These are phyloP conservation scores for Abortiporus biennis DNA, from an alignment of 1,284 basidiomycete species.

Conservation along the genomic window DNA sequence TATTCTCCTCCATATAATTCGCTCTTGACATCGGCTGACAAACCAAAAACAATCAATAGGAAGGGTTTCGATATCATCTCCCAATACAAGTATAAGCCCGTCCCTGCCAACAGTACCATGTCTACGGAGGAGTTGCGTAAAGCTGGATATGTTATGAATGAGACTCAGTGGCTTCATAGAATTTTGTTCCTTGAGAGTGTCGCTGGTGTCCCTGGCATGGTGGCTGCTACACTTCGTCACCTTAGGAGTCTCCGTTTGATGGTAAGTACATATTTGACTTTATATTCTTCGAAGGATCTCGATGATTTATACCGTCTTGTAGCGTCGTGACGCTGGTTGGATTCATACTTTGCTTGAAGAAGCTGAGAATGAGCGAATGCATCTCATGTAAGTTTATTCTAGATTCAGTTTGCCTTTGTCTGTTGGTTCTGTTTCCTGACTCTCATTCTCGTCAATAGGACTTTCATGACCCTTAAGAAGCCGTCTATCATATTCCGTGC, in stretches of 20 bases:
- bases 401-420: not conserved
- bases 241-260: conserved; percentile 78
- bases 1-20: not conserved
- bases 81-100: conserved; percentile 71
- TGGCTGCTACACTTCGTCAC: conserved; percentile 83
- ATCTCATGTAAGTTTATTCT: conserved; percentile 57
- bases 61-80: conserved; percentile 72
- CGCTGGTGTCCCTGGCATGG: conserved; percentile 94
- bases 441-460: conserved; percentile 40
- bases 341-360: conserved; percentile 83
- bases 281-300: conserved; percentile 11
- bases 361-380: conserved; percentile 95
- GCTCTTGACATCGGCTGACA: not conserved
- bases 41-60: conserved; percentile 26
- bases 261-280: conserved; percentile 34
- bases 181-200: conserved; percentile 88
- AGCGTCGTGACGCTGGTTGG: conserved; percentile 89
- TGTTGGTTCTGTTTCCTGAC: too few relatives aligned
- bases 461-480: conserved; percentile 82
- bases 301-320: conserved; percentile 7
- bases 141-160: conserved; percentile 67
- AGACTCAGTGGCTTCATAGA: conserved; percentile 77
- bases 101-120: conserved; percentile 58
- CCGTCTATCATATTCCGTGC: conserved; percentile 77
- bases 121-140: conserved; percentile 65